A percentile compares a stretch with the other conserved stretches of the same genome.
Evolutionary conservation across 2,329 filamentous ascomycete species (phyloP).

Genomic region (Ceratocystis alfenasii): DNA sequence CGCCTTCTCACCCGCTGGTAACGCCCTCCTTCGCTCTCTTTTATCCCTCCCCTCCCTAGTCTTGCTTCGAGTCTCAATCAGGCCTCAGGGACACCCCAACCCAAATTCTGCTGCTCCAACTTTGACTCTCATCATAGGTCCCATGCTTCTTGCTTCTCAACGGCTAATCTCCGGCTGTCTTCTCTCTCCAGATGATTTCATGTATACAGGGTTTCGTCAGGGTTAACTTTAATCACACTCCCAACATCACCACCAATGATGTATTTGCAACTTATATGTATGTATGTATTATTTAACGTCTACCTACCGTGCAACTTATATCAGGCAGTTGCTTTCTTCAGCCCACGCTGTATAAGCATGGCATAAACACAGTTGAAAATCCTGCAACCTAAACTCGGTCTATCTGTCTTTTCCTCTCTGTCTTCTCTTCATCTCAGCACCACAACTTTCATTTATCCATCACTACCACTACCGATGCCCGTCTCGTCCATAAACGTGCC

Average conservation of each 20-base stretch:
- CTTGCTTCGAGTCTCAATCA: too few species aligned
- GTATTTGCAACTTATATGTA: neutral
- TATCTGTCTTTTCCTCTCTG: neutral
- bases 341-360: neutral
- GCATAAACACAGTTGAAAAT: neutral
- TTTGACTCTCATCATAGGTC: too few species aligned
- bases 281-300: too few species aligned
- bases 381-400: neutral
- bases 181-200: neutral
- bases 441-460: neutral
- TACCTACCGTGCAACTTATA: neutral
- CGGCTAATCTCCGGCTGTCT: neutral
- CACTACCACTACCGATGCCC: neutral
- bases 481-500: neutral
- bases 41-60: too few species aligned
- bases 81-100: too few species aligned
- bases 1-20: too few species aligned
- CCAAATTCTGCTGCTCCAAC: too few species aligned
- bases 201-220: neutral
- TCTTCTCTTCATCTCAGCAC: too few species aligned
- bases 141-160: neutral
- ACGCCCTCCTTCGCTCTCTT: too few species aligned
- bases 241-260: neutral
- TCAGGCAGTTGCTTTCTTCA: neutral
- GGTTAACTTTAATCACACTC: constrained; percentile 3